phyloP scores from a whole-genome alignment of 768 basidiomycete species.

The Ephemerocybe angulata region DNA sequence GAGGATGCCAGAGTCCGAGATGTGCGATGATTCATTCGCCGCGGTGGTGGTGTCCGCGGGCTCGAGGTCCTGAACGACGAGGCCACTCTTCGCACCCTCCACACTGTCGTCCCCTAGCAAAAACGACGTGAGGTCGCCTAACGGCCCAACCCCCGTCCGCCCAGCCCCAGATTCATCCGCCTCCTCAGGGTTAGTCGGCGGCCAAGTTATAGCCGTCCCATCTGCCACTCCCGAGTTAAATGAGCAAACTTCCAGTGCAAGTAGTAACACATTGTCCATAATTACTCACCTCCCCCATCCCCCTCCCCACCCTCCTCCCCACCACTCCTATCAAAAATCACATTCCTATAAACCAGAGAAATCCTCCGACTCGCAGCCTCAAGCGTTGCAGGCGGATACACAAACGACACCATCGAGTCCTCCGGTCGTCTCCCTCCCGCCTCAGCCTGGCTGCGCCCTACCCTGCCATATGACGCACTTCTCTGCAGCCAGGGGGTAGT shows the following conservation, averaged over 20 bases:
- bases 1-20: constrained; percentile 11
- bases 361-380: constrained; percentile 68
- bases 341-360: constrained; percentile 65
- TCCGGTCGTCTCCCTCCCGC: background rate
- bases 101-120: background rate
- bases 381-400: constrained; percentile 52
- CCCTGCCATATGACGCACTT: too few relatives aligned
- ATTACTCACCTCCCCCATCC: background rate
- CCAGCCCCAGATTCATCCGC: background rate
- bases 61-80: background rate
- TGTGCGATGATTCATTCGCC: too few relatives aligned
- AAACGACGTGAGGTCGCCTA: too few relatives aligned
- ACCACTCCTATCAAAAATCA: constrained; percentile 47
- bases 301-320: constrained; percentile 6
- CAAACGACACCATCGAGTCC: constrained; percentile 15
- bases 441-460: too few relatives aligned
- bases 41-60: background rate
- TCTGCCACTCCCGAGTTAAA: constrained; percentile 28
- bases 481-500: background rate
- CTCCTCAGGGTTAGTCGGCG: constrained; percentile 26
- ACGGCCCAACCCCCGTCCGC: background rate
- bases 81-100: background rate
- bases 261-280: background rate
- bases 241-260: background rate
- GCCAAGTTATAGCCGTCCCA: constrained; percentile 59